Conservation (phyloP, 2,329 filamentous ascomycete genomes). For the Trichophyton verrucosum region DNA sequence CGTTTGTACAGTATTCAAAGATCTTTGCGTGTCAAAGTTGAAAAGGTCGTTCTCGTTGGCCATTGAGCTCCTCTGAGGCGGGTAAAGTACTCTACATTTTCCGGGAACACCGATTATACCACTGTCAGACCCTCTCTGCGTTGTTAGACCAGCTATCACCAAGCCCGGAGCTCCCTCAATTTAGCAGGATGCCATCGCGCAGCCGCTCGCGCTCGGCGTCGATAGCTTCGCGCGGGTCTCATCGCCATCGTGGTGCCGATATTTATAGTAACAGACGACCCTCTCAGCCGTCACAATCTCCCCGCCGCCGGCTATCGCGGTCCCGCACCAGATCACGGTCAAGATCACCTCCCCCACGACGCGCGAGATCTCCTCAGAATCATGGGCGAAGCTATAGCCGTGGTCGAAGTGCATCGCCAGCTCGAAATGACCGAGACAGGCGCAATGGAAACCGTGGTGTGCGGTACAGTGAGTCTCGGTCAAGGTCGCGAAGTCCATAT, state of each 20-base stretch:
- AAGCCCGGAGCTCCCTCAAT: neutral
- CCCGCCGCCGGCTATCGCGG: constrained; percentile 17
- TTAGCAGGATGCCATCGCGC: neutral
- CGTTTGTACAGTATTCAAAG: too few species aligned
- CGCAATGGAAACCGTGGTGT: constrained; percentile 18
- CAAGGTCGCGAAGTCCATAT: constrained; percentile 12
- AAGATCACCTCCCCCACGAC: neutral
- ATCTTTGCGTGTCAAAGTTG: too few species aligned
- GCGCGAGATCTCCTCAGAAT: constrained; percentile 1
- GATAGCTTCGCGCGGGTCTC: neutral
- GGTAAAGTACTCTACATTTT: too few species aligned
- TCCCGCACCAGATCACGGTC: constrained; percentile 12
- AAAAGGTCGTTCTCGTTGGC: neutral
- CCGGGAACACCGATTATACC: neutral
- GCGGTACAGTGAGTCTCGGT: constrained; percentile 11
- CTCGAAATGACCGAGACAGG: constrained; percentile 2
- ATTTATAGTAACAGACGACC: neutral
- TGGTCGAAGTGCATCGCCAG: neutral
- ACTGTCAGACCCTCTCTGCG: neutral
- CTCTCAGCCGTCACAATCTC: constrained; percentile 10
- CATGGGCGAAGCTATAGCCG: neutral
- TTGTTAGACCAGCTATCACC: neutral
- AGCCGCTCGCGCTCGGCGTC: constrained; percentile 4
- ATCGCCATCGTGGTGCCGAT: neutral
- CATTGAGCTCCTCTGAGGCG: neutral